phyloP scores from a whole-genome alignment of 768 basidiomycete genomes.

The Pluteus cervinus region DNA sequence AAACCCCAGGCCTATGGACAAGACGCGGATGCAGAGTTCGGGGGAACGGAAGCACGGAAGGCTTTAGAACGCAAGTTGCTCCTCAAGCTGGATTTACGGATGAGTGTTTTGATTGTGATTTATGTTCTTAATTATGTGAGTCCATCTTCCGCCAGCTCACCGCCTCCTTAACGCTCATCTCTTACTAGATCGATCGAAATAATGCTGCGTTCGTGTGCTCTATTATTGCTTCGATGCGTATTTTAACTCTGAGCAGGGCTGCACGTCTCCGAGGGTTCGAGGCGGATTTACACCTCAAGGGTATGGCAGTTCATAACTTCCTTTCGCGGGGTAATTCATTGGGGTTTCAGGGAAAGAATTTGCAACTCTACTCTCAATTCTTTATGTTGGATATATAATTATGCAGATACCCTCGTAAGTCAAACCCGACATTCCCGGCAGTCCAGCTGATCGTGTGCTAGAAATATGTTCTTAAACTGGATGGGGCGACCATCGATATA shows the following conservation, averaged over 20 bases:
- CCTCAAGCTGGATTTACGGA: conserved; percentile 49
- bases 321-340: background rate
- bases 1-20: too few species aligned
- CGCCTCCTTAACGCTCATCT: conserved; percentile 1
- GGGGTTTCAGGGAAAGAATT: conserved; percentile 44
- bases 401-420: conserved; percentile 79
- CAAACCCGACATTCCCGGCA: background rate
- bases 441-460: conserved; percentile 17
- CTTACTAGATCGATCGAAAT: conserved; percentile 62
- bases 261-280: conserved; percentile 71
- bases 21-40: conserved; percentile 40
- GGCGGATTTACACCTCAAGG: conserved; percentile 55
- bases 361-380: conserved; percentile 58
- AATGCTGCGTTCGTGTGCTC: conserved; percentile 51
- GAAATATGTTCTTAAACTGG: conserved; percentile 72
- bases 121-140: conserved; percentile 47
- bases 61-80: conserved; percentile 47
- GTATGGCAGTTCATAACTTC: conserved; percentile 7
- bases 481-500: conserved; percentile 67
- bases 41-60: conserved; percentile 37
- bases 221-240: background rate
- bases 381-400: conserved; percentile 70
- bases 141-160: conserved; percentile 1
- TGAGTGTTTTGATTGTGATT: conserved; percentile 47
- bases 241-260: conserved; percentile 35